A percentile compares a stretch with the other conserved stretches of the same genome.
Conservation (phyloP, 2,329 filamentous ascomycete genomes). For the Paraphoma sp. region DNA sequence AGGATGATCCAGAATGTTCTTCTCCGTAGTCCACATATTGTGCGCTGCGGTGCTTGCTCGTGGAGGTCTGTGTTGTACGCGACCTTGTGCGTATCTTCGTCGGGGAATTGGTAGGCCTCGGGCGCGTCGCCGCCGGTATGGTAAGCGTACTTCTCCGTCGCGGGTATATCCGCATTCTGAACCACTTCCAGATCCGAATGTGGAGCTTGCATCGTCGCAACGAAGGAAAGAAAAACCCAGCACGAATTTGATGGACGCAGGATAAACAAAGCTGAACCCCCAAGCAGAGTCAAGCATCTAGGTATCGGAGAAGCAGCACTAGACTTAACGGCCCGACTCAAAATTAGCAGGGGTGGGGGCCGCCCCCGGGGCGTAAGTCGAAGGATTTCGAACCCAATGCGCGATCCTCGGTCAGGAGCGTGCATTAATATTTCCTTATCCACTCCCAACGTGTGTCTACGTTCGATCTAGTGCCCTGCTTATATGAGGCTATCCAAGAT, state of each 20-base stretch:
- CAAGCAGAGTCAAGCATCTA: too few relatives aligned
- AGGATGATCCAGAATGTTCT: constrained; percentile 14
- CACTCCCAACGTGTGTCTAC: too few relatives aligned
- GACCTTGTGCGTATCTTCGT: constrained; percentile 6
- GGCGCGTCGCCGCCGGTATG: background rate
- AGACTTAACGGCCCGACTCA: too few relatives aligned
- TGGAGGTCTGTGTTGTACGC: background rate
- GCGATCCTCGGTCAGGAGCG: too few relatives aligned
- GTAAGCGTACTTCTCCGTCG: constrained; percentile 5
- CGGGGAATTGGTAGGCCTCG: background rate
- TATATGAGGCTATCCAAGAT: too few relatives aligned
- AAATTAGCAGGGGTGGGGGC: too few relatives aligned
- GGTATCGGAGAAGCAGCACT: too few relatives aligned
- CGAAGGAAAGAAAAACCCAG: background rate
- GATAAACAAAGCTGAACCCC: too few relatives aligned
- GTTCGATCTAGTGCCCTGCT: too few relatives aligned
- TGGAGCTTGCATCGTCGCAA: background rate
- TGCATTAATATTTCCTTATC: too few relatives aligned
- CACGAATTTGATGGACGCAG: background rate
- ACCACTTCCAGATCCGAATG: constrained; percentile 9
- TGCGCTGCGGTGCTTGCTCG: background rate
- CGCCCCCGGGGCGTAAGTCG: too few relatives aligned
- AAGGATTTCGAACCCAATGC: too few relatives aligned
- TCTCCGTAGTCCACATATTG: constrained; percentile 15
- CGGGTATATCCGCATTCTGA: background rate